A percentile compares a stretch with the other conserved stretches of the same genome.
Conservation (phyloP, 2,329 filamentous ascomycete genomes). For the Aspergillus latus region DNA sequence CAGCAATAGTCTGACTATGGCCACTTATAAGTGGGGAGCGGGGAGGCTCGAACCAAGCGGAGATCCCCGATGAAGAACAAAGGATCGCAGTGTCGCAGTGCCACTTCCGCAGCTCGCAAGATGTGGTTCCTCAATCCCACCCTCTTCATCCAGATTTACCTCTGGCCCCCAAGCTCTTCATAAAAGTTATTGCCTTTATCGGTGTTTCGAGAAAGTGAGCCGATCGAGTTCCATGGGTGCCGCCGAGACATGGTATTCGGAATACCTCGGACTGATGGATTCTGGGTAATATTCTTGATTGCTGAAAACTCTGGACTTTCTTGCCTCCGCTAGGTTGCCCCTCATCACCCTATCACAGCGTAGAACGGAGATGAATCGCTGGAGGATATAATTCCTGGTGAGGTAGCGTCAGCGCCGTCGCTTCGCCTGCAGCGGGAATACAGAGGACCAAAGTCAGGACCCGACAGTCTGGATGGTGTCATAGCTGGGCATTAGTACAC, state of each 20-base stretch:
- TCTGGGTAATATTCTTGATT: background rate
- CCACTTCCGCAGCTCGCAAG: background rate
- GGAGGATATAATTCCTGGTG: constrained; percentile 15
- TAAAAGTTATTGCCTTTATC: background rate
- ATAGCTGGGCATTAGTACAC: constrained; percentile 27
- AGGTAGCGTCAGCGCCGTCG: constrained; percentile 14
- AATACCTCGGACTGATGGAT: background rate
- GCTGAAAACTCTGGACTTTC: background rate
- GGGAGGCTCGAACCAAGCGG: constrained; percentile 16
- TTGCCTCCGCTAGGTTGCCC: background rate
- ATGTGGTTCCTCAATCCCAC: background rate
- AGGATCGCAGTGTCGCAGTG: constrained; percentile 2
- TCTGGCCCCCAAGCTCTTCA: background rate
- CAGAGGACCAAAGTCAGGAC: constrained; percentile 22
- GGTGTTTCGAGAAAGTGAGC: background rate
- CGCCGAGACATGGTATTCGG: constrained; percentile 2
- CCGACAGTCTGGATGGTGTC: constrained; percentile 29
- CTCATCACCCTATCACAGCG: constrained; percentile 5
- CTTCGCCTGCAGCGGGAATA: constrained; percentile 20
- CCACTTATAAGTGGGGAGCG: constrained; percentile 13
- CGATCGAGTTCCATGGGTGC: constrained; percentile 1
- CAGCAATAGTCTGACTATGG: constrained; percentile 6
- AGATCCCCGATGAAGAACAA: constrained; percentile 23
- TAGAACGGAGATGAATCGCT: constrained; percentile 1
- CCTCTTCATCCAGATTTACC: background rate